Conservation (phyloP, 371 early-diverging fungal genomes). For the Cokeromyces recurvatus region DNA sequence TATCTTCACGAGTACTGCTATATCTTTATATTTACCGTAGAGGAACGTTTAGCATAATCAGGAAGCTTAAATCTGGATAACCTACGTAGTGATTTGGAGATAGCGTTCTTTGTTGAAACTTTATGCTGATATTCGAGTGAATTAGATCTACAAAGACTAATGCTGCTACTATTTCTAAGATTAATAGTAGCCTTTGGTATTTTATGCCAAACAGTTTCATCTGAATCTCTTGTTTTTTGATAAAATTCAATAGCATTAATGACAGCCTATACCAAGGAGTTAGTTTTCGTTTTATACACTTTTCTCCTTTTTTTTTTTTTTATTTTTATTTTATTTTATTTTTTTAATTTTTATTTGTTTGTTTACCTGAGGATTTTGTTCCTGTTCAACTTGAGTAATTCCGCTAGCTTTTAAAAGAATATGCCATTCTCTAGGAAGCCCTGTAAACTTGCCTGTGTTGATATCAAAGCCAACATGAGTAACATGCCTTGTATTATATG, state of each 20-base stretch:
- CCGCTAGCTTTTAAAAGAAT: constrained; percentile 21
- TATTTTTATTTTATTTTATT: background rate
- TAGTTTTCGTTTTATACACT: no score
- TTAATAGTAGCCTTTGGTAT: constrained; percentile 10
- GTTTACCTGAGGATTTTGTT: constrained; percentile 23
- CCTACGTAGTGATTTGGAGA: constrained; percentile 17
- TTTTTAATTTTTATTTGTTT: background rate
- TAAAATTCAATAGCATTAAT: constrained; percentile 28
- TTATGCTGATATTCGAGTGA: constrained; percentile 1
- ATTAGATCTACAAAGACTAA: background rate
- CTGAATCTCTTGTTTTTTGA: constrained; percentile 16
- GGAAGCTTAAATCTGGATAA: constrained; percentile 13
- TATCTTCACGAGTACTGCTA: no score
- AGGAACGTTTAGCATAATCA: constrained; percentile 13
- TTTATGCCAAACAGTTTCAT: constrained; percentile 29
- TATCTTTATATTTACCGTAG: constrained; percentile 10
- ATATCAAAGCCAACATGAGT: constrained; percentile 28
- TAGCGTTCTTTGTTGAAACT: constrained; percentile 8
- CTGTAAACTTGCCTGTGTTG: constrained; percentile 26
- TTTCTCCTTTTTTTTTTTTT: no score
- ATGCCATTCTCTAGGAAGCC: constrained; percentile 28
- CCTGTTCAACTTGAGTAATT: constrained; percentile 23
- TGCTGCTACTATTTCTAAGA: background rate
- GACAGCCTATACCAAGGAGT: constrained; percentile 22
- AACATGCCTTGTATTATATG: constrained; percentile 24